Evolutionary conservation across 352 stramenopile genomes (phyloP).

Genomic region (Pythium phragmiticola): DNA sequence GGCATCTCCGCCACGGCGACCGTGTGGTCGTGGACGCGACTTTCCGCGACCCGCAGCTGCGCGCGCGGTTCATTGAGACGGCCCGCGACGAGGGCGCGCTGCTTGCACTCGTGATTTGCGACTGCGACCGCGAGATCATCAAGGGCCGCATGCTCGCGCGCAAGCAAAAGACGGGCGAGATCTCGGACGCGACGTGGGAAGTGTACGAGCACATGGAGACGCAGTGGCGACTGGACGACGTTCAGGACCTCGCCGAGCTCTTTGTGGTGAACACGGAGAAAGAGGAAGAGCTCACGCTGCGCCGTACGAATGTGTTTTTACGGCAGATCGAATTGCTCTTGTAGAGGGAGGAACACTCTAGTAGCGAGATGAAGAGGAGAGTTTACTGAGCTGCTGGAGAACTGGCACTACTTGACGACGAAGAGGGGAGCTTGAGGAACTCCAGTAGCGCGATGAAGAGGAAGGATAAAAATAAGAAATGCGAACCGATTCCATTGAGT

Average conservation of each 20-base stretch:
- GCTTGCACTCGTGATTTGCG: slow-evolving; percentile 54
- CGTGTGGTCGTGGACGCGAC: slow-evolving; percentile 64
- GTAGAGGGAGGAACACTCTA: not conserved
- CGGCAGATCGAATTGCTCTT: slow-evolving; percentile 50
- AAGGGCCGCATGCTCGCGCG: slow-evolving; percentile 58
- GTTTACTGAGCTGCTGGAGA: not conserved
- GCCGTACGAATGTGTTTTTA: slow-evolving; percentile 51
- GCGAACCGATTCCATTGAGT: too few relatives aligned
- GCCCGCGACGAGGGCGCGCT: slow-evolving; percentile 50
- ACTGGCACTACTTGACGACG: not conserved
- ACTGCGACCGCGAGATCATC: slow-evolving; percentile 70
- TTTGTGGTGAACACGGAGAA: slow-evolving; percentile 68
- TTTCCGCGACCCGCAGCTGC: slow-evolving; percentile 47
- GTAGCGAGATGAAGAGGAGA: not conserved
- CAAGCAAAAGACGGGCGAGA: slow-evolving; percentile 36
- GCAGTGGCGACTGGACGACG: slow-evolving; percentile 40
- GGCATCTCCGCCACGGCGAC: slow-evolving; percentile 42
- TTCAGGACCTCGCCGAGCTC: slow-evolving; percentile 38
- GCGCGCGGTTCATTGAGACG: slow-evolving; percentile 48
- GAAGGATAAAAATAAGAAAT: not conserved
- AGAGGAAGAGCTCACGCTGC: slow-evolving; percentile 61
- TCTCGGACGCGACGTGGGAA: slow-evolving; percentile 69
- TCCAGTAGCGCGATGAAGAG: not conserved
- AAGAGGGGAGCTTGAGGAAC: not conserved
- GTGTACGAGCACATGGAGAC: slow-evolving; percentile 69